Base-by-base conservation (phyloP, 1,139 yeast species). In the Blastobotrys illinoisensis region DNA sequence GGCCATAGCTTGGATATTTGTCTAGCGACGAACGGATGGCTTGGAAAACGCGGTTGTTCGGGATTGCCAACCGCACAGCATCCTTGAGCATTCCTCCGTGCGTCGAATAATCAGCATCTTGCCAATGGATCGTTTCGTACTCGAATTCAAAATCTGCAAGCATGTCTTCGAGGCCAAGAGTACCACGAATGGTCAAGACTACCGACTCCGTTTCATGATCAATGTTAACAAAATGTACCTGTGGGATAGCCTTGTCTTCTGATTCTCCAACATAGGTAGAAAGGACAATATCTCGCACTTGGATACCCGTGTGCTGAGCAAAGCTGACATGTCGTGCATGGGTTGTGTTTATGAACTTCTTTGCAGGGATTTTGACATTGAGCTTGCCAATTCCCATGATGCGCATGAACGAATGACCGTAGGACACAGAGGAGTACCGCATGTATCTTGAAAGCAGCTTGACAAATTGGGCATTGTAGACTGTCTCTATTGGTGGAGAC, bases 51-150 rank as follows among this genome's bases (percentile, higher is more conserved):
- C 66, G 61, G 45, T 67, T 63, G 13, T 62, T 53, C 5, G 56
- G 52, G 4, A 65, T 54, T 36, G 58, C 60, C 36, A 69, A 53
- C 19, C 63, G 58, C 44, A 60, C 63, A 1, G 74, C 74, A 47
- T 71, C 64, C 26, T 62, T 57, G 23, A 70, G 60, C 71, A 70
- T 70, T 9, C 74, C 74, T 4, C 68, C 63, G 54, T 70, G 74
- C 4, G 70, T 73, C 32, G 64, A 65, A 59, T 66, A 68, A 5
- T 55, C 52, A 44, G 53, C 50, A 1, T 66, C 68, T 3, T 62
- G 62, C 71, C 71, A 70, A 23, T 57, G 62, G 54, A 70, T 62
- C 9, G 60, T 57, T 20, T 66, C 65, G 48, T 70, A 70, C 40
- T 66, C 71, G 53, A 72, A 69, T 13, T 68, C 66, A 47, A 70